Conservation (phyloP, 495 filamentous ascomycete genomes). For the Daldinia vernicosa region DNA sequence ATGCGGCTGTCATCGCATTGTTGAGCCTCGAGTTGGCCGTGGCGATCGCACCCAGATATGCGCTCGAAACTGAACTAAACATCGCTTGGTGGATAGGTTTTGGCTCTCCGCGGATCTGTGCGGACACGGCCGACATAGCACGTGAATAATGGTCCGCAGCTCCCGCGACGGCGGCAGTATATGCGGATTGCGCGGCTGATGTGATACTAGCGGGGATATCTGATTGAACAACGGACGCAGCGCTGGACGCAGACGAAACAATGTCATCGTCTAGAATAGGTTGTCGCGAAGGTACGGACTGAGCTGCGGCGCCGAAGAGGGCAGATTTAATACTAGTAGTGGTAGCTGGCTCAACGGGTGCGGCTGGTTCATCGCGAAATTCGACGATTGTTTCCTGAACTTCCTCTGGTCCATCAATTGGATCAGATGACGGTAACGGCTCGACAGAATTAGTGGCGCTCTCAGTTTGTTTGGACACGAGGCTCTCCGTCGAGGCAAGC, state of each 20-base stretch:
- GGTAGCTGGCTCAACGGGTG: conserved; percentile 22
- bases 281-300: conserved; percentile 52
- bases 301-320: conserved; percentile 56
- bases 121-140: conserved; percentile 71
- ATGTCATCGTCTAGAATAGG: conserved; percentile 53
- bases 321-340: conserved; percentile 51
- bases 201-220: conserved; percentile 48
- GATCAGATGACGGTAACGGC: conserved; percentile 23
- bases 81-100: conserved; percentile 69
- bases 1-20: conserved; percentile 57
- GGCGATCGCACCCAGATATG: conserved; percentile 71
- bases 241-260: conserved; percentile 64
- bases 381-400: conserved; percentile 39
- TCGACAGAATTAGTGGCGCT: conserved; percentile 25
- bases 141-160: conserved; percentile 72
- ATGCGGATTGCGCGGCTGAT: conserved; percentile 63
- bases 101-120: conserved; percentile 71
- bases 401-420: conserved; percentile 40
- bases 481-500: conserved; percentile 26
- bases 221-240: conserved; percentile 68
- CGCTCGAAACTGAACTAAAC: conserved; percentile 71
- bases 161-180: conserved; percentile 65
- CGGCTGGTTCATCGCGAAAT: conserved; percentile 32
- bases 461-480: conserved; percentile 20
- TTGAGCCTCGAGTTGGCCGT: conserved; percentile 68